Evolutionary conservation across 2,329 filamentous ascomycete species (phyloP), one percentile per base, ranked within the genome.

Genomic region (Aspergillus ochraceoroseus): DNA sequence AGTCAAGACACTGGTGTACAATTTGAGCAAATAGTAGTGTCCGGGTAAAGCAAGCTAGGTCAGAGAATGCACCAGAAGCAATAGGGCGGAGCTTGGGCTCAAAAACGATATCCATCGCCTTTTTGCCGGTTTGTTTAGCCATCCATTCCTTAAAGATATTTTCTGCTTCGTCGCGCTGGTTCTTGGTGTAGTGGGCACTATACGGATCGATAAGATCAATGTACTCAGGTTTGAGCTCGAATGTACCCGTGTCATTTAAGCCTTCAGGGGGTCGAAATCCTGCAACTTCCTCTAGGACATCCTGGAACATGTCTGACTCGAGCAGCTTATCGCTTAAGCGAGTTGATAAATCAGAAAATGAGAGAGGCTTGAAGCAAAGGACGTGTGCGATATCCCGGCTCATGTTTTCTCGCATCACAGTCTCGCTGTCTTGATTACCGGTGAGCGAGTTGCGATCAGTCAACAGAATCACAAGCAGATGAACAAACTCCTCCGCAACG

Each of bases 131-230:
- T 66, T 85, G 88, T 67, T 88, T 88, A 7, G 88, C 86, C 71
- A 92, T 81, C 72, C 86, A 84, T 56, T 84, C 83, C 54, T 84
- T 87, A 68, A 92, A 95, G 2, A 88, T 84, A 52, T 79, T 82
- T 64, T 98, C 92, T 0, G 90, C 87, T 62, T 98, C 92, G 59
- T 98, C 92, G 35, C 92, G 80, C 63, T 96, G 90, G 56, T 98
- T 98, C 60, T 95, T 94, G 57, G 82, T 94, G 64, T 95, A 98
- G 59, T 96, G 88, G 5, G 89, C 85, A 57, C 89, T 92, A 62
- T 95, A 98, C 1, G 94, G 92, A 61, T 98, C 94, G 35, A 98
- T 80, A 32, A 94, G 77, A 52, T 90, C 85, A 26, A 95, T 76
- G 54, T 83, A 92, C 46, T 94, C 79, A 3, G 85, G 80, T 59